Evolutionary conservation across 1,139 yeast genomes (phyloP).

Genomic region (Kluyveromyces sp.): DNA sequence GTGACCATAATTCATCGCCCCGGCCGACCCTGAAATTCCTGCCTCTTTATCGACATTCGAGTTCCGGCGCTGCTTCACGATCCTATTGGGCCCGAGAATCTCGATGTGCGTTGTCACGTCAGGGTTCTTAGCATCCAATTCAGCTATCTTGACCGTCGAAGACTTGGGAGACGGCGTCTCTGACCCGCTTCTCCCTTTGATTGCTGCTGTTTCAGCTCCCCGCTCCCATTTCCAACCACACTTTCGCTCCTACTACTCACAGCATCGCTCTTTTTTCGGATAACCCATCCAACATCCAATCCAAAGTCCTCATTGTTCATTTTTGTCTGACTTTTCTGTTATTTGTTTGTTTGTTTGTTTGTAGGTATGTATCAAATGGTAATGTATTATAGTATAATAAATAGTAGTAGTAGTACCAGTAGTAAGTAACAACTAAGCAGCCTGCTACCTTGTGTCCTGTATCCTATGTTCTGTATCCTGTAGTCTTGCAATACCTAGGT

Average conservation of each 20-base stretch:
- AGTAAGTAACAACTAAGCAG: too few species aligned
- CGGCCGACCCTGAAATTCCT: neutral
- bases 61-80: constrained; percentile 2
- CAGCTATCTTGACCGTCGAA: neutral
- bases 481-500: too few species aligned
- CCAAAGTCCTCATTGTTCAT: neutral
- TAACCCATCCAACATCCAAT: constrained; percentile 3
- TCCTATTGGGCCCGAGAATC: constrained; percentile 2
- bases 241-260: neutral
- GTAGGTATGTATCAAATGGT: too few species aligned
- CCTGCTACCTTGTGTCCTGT: too few species aligned
- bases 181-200: neutral
- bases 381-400: too few species aligned
- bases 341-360: too few species aligned
- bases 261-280: neutral
- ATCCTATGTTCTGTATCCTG: too few species aligned
- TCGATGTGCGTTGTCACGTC: constrained; percentile 2
- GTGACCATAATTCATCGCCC: neutral
- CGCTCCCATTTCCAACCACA: neutral
- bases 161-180: constrained; percentile 3
- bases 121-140: constrained; percentile 2
- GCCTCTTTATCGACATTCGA: neutral
- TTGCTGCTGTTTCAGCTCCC: neutral
- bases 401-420: too few species aligned
- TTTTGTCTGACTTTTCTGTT: too few species aligned